phyloP scores from a whole-genome alignment of 768 basidiomycete species.

The Rossbeevera mucosa region DNA sequence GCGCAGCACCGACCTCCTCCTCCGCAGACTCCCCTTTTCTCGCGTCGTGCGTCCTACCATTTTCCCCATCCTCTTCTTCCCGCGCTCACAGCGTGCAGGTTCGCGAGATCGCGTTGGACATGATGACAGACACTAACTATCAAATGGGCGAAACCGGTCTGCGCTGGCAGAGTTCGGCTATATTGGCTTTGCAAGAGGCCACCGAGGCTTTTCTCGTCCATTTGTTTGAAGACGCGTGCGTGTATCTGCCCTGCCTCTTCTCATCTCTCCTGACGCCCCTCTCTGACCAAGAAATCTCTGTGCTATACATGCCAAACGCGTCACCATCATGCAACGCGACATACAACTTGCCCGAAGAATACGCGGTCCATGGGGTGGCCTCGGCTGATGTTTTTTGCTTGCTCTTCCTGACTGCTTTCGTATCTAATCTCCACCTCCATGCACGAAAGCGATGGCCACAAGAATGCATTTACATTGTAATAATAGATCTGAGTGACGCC shows the following conservation, averaged over 20 bases:
- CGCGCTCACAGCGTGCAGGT: slow-evolving; percentile 51
- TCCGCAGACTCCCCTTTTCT: slow-evolving; percentile 87
- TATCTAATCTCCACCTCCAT: not conserved
- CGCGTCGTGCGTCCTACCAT: slow-evolving; percentile 62
- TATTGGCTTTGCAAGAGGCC: slow-evolving; percentile 93
- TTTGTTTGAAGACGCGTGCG: slow-evolving; percentile 97
- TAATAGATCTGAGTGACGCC: slow-evolving; percentile 17
- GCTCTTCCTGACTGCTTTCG: not conserved
- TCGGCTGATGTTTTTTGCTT: slow-evolving; percentile 39
- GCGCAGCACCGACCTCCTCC: slow-evolving; percentile 83
- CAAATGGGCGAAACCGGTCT: slow-evolving; percentile 56
- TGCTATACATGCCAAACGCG: slow-evolving; percentile 95
- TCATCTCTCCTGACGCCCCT: slow-evolving; percentile 1
- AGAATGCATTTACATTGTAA: slow-evolving; percentile 27
- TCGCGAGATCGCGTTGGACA: slow-evolving; percentile 88
- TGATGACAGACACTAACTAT: slow-evolving; percentile 72
- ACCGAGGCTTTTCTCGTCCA: slow-evolving; percentile 94
- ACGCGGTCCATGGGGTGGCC: slow-evolving; percentile 82
- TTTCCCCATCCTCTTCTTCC: not conserved
- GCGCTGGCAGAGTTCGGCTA: slow-evolving; percentile 94
- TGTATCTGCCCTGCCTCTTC: slow-evolving; percentile 20
- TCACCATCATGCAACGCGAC: slow-evolving; percentile 96
- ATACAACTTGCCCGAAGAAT: slow-evolving; percentile 95
- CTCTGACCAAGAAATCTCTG: slow-evolving; percentile 88
- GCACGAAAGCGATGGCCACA: not conserved